Base-by-base conservation (phyloP, 2,329 filamentous ascomycete genomes). In the Sporothrix euskadiensis region DNA sequence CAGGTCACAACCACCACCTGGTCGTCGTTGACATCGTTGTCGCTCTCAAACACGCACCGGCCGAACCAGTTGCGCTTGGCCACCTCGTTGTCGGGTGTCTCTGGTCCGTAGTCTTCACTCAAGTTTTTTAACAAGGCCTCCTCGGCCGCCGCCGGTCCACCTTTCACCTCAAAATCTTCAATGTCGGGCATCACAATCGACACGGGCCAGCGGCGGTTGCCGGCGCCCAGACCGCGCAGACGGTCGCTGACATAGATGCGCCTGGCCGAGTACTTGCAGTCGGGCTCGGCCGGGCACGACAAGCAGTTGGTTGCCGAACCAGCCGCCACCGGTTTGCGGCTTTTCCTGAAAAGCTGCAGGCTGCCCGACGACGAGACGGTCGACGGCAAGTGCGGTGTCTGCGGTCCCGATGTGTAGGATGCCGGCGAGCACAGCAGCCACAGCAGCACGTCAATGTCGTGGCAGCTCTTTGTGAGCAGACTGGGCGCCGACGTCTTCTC, bases 1-100 rank as follows among this genome's bases (percentile, higher is more conserved):
- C 95, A 98, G 4, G 88, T 89, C 71, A 98, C 89, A 0, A 92
- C 95, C 26, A 98, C 96, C 35, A 91, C 88, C 81, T 98, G 95
- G 78, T 98, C 94, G 80, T 99, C 96, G 78, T 91, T 93, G 57
- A 98, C 96, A 78, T 97, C 90, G 82, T 98, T 99, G 82, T 97
- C 94, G 4, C 91, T 86, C 80, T 98, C 96, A 83, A 91, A 98
- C 1, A 98, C 96, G 79, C 96, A 99, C n/a, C 95, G 89, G 0
- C 96, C 96, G 79, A 94, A 98, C 94, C 94, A 92, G 76, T 91
- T 91, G 10, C 86, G 83, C 5, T 83, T 82, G 3, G 84, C 84
- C 1, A 87, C 80, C n/a, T 85, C 82, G 1, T 82, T 79, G 71
- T 83, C 81, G 4, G 86, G 84, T 0, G 85, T 88, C 7, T 81